Base-by-base conservation (phyloP, 176 grass and related monocot species). In the Aechmea fasciata region DNA sequence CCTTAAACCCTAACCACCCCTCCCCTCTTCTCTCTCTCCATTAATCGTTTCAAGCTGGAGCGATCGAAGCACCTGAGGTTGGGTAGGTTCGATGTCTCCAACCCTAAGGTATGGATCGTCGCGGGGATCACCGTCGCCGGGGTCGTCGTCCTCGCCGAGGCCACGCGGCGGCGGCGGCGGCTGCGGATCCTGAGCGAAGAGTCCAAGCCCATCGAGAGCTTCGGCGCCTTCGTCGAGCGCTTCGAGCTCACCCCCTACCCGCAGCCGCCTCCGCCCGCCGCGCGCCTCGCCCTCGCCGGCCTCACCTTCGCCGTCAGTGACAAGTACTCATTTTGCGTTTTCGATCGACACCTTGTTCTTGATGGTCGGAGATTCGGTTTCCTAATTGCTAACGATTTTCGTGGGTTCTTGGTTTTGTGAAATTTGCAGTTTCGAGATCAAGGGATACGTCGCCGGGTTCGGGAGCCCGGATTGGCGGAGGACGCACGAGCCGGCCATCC, bases 401-500 rank as follows among this genome's bases (percentile, higher is more conserved):
- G 50, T 11, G 53, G 28, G 12, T 28, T 80, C 17, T 64, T 85
- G 25, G 69, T 75, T 23, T 3, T 3, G 11, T 14, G 18, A 22
- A 18, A 73, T 23, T 57, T 83, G 79, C 72, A 94, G 95, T 72
- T 90, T 91, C 80, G 87, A 91, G 69, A 84, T 99, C 76, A 79
- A 99, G 84, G 90, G 80, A 13, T 67, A 74, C 77, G 87, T 94
- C 0, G 78, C 95, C 54, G 95, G 95, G 59, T 94, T 90, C 49
- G 95, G 95, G 20, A 99, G 94, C 78, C 90, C 87, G 52, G 87
- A 94, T 78, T 99, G 95, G 95, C 90, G 88, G 89, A 86, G 70
- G 62, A 94, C 90, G 4, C 95, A 94, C 49, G 68, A 74, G 51
- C 69, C 72, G 3, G 73, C 90, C 24, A 85, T 13, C 25, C 77